phyloP scores from a whole-genome alignment of 768 basidiomycete species.

The Daedalea quercina region DNA sequence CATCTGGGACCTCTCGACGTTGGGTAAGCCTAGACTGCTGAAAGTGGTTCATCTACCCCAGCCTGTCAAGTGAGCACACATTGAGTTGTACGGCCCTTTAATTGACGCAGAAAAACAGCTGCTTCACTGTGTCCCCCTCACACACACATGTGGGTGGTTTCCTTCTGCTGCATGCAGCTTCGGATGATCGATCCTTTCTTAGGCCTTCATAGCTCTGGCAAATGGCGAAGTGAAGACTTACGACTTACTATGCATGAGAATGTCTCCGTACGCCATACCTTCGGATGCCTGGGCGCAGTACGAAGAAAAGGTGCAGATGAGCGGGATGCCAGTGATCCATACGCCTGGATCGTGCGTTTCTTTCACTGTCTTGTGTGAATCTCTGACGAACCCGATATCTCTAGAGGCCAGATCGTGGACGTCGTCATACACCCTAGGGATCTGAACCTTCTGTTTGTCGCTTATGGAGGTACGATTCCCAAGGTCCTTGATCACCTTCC shows the following conservation, averaged over 20 bases:
- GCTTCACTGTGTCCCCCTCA: slow-evolving; percentile 56
- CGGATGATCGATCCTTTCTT: too few species aligned
- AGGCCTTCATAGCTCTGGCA: slow-evolving; percentile 44
- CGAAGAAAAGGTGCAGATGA: slow-evolving; percentile 45
- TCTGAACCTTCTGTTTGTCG: slow-evolving; percentile 64
- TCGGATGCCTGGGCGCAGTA: slow-evolving; percentile 68
- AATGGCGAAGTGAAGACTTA: slow-evolving; percentile 65
- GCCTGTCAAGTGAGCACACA: slow-evolving; percentile 27
- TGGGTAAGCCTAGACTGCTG: slow-evolving; percentile 46
- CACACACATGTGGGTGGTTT: slow-evolving; percentile 58
- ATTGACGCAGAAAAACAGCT: slow-evolving; percentile 23
- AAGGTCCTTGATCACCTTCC: slow-evolving; percentile 8
- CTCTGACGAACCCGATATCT: slow-evolving; percentile 5
- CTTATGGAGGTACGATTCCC: slow-evolving; percentile 53
- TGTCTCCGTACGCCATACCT: slow-evolving; percentile 62
- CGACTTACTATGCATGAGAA: slow-evolving; percentile 61
- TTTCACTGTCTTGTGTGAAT: neutral
- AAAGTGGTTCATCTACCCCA: slow-evolving; percentile 43
- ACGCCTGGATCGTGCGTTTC: slow-evolving; percentile 30
- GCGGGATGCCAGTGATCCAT: slow-evolving; percentile 31
- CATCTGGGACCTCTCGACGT: slow-evolving; percentile 51
- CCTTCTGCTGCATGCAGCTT: slow-evolving; percentile 4
- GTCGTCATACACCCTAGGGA: slow-evolving; percentile 65
- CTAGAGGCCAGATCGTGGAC: slow-evolving; percentile 45
- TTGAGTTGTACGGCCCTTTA: too few species aligned